Percentiles rank a stretch among this genome's conserved stretches.
Evolutionary conservation across 2,329 filamentous ascomycete genomes (phyloP).

Genomic region (Botryotinia calthae): DNA sequence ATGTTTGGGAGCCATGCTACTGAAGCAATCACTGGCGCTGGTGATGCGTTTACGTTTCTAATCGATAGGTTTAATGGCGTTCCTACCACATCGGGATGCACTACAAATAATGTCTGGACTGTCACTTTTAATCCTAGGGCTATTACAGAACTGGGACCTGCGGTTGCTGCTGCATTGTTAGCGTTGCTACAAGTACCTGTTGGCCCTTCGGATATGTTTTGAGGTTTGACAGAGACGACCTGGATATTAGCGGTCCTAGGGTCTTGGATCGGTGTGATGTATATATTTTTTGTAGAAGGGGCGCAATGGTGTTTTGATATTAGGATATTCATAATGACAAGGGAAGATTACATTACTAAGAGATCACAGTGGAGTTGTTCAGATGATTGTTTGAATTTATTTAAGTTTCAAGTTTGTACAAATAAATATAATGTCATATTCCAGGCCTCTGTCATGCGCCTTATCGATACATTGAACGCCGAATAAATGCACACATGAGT

Average conservation of each 20-base stretch:
- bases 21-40: constrained; percentile 40
- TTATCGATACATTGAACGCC: constrained; percentile 5
- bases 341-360: background rate
- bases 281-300: background rate
- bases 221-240: background rate
- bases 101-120: constrained; percentile 3
- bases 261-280: background rate
- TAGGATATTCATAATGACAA: background rate
- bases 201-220: background rate
- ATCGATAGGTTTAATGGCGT: constrained; percentile 23
- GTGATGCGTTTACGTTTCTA: constrained; percentile 39
- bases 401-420: background rate
- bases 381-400: background rate
- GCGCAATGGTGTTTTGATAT: background rate
- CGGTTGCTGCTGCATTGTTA: constrained; percentile 6
- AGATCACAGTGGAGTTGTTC: background rate
- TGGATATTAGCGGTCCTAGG: no score
- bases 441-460: background rate
- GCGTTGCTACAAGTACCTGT: background rate
- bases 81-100: background rate
- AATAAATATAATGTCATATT: background rate
- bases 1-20: constrained; percentile 43
- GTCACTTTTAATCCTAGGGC: background rate
- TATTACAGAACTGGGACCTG: background rate
- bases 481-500: constrained; percentile 10